Base-by-base conservation (phyloP, 163 green algal species). In the Trebouxia gelatinosa region DNA sequence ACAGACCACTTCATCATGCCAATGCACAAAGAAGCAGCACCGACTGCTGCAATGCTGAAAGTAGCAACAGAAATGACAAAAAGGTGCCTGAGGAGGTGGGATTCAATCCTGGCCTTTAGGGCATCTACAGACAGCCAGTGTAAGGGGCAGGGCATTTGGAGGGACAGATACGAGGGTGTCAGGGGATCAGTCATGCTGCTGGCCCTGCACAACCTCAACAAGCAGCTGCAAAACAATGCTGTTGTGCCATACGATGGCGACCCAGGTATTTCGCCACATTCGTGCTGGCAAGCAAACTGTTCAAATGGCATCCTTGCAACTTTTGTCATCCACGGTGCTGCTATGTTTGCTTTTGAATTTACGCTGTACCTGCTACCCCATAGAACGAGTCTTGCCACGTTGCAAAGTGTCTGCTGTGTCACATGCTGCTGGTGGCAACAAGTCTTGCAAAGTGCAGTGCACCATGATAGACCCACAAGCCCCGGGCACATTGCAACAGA, bases 141-240 rank as follows among this genome's bases (percentile, higher is more conserved):
- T 26, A 64, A 34, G 23, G 54, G 54, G 23, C 54, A 64, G 54
- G 54, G 54, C 54, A 64, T 64, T 5, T 64, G 54, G 54, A 35
- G 54, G 54, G 54, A n/a, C 54, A 64, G 54, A 64, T 64, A 64
- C 26, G 54, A 64, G 54, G 54, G 54, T 31, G 54, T 64, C 54
- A 64, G 54, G 54, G 54, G 23, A 17, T 64, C 54, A 35, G 54
- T 64, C 21, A 64, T 64, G 54, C 54, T 64, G 19, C 6, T 64
- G 26, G 54, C 54, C 5, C 23, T 64, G 17, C 54, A 64, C 7
- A 64, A 64, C 5, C 13, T 54, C 11, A 54, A 54, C 13, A 9
- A 54, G 43, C 11, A 54, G 11, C 13, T 54, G 43, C 43, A 54
- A 13, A 13, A 9, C 9, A 54, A 9, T 54, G 43, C 43, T 54